Percentiles rank a stretch among this genome's conserved stretches.
Evolutionary conservation across 164 flowering plant genomes (phyloP).

Genomic region (Sextonia rubra): DNA sequence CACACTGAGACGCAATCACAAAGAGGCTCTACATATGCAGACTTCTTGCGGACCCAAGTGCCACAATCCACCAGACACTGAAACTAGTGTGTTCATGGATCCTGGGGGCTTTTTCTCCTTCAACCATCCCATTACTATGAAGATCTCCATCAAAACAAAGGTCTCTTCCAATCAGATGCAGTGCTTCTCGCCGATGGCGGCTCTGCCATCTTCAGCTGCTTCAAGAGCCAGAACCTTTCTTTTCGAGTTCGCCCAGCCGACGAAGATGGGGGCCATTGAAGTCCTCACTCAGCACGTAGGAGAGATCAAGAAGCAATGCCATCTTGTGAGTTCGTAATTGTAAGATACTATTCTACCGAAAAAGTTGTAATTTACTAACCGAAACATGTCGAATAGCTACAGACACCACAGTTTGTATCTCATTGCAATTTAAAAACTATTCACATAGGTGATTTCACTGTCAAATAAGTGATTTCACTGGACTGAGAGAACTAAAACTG

Average conservation of each 20-base stretch:
- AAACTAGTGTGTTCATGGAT: constrained; percentile 45
- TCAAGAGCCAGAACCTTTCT: background rate
- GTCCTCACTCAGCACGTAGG: constrained; percentile 2
- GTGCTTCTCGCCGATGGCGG: constrained; percentile 33
- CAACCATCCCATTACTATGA: constrained; percentile 31
- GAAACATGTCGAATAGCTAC: too few relatives aligned
- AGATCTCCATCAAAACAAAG: constrained; percentile 27
- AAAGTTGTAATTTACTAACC: too few relatives aligned
- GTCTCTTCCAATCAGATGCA: constrained; percentile 55
- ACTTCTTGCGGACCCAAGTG: constrained; percentile 32
- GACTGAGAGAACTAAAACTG: too few relatives aligned
- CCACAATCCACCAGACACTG: constrained; percentile 19
- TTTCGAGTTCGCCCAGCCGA: constrained; percentile 4
- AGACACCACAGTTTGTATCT: too few relatives aligned
- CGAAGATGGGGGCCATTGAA: constrained; percentile 15
- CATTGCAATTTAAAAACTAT: too few relatives aligned
- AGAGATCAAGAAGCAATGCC: constrained; percentile 12
- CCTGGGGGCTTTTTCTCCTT: constrained; percentile 30
- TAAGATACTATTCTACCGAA: too few relatives aligned
- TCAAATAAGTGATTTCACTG: too few relatives aligned
- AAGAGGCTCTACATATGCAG: constrained; percentile 40
- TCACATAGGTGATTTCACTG: too few relatives aligned
- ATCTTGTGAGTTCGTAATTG: background rate
- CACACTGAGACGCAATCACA: constrained; percentile 34
- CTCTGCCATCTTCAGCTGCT: background rate